Evolutionary conservation across 2,329 filamentous ascomycete species (phyloP).

Genomic region (Monilinia polystroma): DNA sequence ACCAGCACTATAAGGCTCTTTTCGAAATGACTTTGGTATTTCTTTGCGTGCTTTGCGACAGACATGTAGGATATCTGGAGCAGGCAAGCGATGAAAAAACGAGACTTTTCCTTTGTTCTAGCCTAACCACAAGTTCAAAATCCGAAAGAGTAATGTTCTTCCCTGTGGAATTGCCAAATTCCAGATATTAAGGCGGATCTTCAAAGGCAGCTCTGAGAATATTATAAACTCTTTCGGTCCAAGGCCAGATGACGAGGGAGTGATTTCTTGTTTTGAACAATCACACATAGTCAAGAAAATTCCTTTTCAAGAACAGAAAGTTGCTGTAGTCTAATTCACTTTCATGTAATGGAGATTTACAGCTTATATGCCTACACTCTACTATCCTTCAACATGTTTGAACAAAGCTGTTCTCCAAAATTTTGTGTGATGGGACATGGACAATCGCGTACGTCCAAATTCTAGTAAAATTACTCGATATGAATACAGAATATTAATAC

Average conservation of each 20-base stretch:
- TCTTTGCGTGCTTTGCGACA: background rate
- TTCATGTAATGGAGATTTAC: background rate
- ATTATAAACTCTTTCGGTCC: background rate
- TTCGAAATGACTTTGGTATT: background rate
- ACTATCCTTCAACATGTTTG: background rate
- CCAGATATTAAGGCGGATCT: background rate
- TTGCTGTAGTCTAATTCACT: background rate
- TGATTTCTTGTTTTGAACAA: background rate
- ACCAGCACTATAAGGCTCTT: background rate
- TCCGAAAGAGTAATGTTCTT: background rate
- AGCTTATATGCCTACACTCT: background rate
- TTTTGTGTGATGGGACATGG: background rate
- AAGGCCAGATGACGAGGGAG: background rate
- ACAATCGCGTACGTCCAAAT: background rate
- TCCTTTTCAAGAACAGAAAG: background rate
- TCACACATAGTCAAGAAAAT: background rate
- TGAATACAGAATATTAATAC: background rate
- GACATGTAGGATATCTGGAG: background rate
- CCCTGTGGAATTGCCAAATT: background rate
- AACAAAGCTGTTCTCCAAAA: background rate
- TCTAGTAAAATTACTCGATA: background rate
- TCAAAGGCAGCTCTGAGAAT: background rate
- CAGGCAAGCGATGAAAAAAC: background rate
- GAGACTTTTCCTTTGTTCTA: background rate
- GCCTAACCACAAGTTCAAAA: background rate